Conservation (phyloP, 495 filamentous ascomycete species). For the Aspergillus egyptiacus region DNA sequence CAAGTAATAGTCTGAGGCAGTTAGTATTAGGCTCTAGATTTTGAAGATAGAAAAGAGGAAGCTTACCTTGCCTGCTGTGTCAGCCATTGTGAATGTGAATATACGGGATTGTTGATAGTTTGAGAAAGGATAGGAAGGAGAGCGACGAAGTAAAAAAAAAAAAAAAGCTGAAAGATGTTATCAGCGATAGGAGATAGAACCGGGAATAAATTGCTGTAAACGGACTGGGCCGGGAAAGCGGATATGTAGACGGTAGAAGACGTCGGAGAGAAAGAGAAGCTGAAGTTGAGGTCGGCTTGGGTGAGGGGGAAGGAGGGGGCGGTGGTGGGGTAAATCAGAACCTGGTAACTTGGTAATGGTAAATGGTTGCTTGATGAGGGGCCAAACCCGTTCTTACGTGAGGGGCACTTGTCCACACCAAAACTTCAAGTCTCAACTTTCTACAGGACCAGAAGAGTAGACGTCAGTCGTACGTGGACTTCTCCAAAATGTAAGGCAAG, state of each 20-base stretch:
- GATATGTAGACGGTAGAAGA: constrained; percentile 18
- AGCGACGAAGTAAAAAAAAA: constrained; percentile 3
- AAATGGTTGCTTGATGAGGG: too few species aligned
- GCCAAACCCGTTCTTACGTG: too few species aligned
- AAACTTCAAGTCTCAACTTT: too few species aligned
- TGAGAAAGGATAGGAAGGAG: constrained; percentile 8
- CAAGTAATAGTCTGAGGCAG: constrained; percentile 64
- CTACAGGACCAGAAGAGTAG: too few species aligned
- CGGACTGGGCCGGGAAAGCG: constrained; percentile 15
- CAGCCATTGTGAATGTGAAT: constrained; percentile 30
- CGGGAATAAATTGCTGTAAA: constrained; percentile 16
- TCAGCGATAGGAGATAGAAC: constrained; percentile 4
- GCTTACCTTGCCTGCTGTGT: constrained; percentile 54
- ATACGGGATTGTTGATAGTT: not conserved
- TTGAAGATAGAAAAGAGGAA: not conserved
- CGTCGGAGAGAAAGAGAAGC: constrained; percentile 15
- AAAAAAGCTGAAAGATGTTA: constrained; percentile 5
- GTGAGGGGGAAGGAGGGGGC: constrained; percentile 15
- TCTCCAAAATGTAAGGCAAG: too few species aligned
- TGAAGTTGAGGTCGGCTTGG: too few species aligned
- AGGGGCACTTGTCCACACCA: not conserved
- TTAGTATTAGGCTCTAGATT: constrained; percentile 5
- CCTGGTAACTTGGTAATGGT: too few species aligned
- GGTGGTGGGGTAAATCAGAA: constrained; percentile 2
- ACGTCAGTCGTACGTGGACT: too few species aligned